Conservation (phyloP, 495 filamentous ascomycete species). For the Trichocladium antarcticum region DNA sequence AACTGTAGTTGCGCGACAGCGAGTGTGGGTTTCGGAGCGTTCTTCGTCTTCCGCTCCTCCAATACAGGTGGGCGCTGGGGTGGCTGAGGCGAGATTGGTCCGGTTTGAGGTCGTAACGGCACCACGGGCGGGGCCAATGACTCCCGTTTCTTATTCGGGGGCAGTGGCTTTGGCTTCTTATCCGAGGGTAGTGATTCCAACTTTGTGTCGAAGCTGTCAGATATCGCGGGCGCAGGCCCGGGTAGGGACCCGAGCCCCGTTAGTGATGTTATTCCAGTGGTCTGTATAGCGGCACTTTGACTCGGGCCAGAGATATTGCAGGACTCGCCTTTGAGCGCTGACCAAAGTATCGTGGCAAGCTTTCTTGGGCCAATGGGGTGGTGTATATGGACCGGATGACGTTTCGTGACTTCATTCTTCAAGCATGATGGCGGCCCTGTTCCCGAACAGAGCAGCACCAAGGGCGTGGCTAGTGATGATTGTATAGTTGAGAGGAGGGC, state of each 20-base stretch:
- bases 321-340: background rate
- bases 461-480: slow-evolving; percentile 1
- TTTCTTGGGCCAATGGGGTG: slow-evolving; percentile 19
- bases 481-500: background rate
- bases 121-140: too few relatives aligned
- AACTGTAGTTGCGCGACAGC: too few relatives aligned
- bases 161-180: too few relatives aligned
- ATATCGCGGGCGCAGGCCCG: too few relatives aligned
- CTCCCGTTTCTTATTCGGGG: too few relatives aligned
- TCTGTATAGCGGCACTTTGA: background rate
- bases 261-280: too few relatives aligned
- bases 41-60: slow-evolving; percentile 30
- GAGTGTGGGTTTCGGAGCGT: background rate
- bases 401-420: background rate
- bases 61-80: too few relatives aligned
- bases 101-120: too few relatives aligned
- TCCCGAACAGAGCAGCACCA: slow-evolving; percentile 16
- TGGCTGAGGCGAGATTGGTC: too few relatives aligned
- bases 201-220: too few relatives aligned
- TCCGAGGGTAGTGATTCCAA: too few relatives aligned
- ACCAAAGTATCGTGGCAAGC: slow-evolving; percentile 3
- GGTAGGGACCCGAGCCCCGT: too few relatives aligned
- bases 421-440: slow-evolving; percentile 6
- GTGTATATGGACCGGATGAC: slow-evolving; percentile 15
- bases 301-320: background rate